Conservation (phyloP, 495 filamentous ascomycete species). For the Aspergillus ostianus region DNA sequence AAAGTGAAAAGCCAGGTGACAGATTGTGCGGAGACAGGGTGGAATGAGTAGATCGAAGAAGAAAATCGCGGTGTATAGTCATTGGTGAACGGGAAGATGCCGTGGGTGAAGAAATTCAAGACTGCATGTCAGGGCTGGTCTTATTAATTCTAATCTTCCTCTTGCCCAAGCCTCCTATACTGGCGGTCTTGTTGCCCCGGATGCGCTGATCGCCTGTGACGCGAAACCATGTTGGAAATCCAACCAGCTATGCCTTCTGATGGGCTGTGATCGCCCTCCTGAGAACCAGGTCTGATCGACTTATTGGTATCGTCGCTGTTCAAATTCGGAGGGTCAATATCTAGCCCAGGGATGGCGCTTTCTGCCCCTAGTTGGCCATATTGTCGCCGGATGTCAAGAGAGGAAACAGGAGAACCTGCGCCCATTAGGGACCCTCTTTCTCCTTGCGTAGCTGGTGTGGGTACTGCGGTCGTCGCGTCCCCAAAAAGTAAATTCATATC, state of each 20-base stretch:
- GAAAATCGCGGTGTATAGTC: not conserved
- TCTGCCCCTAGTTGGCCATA: slow-evolving; percentile 51
- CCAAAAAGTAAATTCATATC: slow-evolving; percentile 94
- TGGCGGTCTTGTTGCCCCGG: slow-evolving; percentile 43
- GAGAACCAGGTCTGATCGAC: slow-evolving; percentile 30
- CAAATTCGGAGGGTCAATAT: slow-evolving; percentile 66
- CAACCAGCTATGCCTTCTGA: slow-evolving; percentile 64
- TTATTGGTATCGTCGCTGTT: slow-evolving; percentile 47
- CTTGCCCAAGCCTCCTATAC: slow-evolving; percentile 66
- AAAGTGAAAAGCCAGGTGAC: not conserved
- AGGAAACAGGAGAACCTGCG: slow-evolving; percentile 71
- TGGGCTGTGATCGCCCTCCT: slow-evolving; percentile 30
- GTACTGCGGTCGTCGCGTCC: slow-evolving; percentile 78
- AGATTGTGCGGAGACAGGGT: not conserved
- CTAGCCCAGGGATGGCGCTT: slow-evolving; percentile 66
- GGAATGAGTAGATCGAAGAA: not conserved
- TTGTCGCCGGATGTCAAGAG: slow-evolving; percentile 66
- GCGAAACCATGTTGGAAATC: slow-evolving; percentile 63
- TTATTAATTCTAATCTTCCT: slow-evolving; percentile 42
- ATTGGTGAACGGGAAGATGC: not conserved
- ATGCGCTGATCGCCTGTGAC: slow-evolving; percentile 48
- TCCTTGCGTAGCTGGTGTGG: slow-evolving; percentile 64
- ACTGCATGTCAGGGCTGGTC: not conserved
- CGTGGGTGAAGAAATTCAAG: not conserved
- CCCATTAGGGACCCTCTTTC: slow-evolving; percentile 76